Base-by-base conservation (phyloP, 75 land plant species). In the Sequoia sempervirens region DNA sequence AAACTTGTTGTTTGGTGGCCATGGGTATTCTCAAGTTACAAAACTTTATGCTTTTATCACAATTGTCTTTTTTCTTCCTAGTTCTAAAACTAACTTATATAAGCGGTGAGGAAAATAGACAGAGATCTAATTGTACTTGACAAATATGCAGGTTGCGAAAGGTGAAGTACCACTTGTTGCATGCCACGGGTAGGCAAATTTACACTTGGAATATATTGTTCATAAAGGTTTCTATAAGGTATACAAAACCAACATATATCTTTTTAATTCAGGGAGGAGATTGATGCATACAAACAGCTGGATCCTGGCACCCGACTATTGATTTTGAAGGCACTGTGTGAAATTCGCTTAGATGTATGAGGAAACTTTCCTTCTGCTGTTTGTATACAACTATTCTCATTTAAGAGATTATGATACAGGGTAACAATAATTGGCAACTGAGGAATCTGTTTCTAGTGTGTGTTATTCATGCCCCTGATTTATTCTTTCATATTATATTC, bases 241-340 rank as follows among this genome's bases (percentile, higher is more conserved):
- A 26, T 76, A 20, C 23, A 76, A 75, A 23, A 18, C n/a, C 11
- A 23, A 76, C 17, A 41, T 41, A 40, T 58, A 5, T 81, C 8
- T 85, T 85, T 9, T 15, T 78, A 83, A 28, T 88, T 82, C 89
- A 96, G 98, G 75, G 84, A 88, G 85, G 99, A 96, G 91, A 88
- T 88, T 64, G 80, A 84, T 11, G 79, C 58, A 34, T 97, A 97
- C 86, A 89, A 88, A 84, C 90, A 90, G 75, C 88, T 97, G 85
- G 91, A 91, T 89, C 92, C 96, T 58, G 85, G 82, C 69, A 83
- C 58, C 43, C 94, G 98, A 28, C 84, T 96, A 54, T 43, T 90
- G 70, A 90, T 97, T 43, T 85, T 97, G 80, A 94, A 91, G 86
- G 99, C 98, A 26, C 89, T 97, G 12, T 96, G 98, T 88, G 99